Evolutionary conservation across 805 yeast species (phyloP).

Genomic region (Blastobotrys attinorum): DNA sequence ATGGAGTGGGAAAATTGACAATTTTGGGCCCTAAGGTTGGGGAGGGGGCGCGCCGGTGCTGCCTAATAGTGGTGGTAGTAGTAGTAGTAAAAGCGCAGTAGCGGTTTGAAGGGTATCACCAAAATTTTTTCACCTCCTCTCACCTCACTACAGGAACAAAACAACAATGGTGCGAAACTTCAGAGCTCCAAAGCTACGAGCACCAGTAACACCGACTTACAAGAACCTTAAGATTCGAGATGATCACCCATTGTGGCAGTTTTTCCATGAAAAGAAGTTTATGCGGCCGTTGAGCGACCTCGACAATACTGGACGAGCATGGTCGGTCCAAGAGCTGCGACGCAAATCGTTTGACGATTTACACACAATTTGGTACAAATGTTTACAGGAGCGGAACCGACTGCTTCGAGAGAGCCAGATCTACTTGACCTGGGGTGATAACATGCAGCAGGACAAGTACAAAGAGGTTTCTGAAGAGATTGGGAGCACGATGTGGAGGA

Average conservation of each 20-base stretch:
- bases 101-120: too few relatives aligned
- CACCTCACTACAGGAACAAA: too few relatives aligned
- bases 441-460: constrained; percentile 23
- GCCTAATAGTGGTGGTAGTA: not conserved
- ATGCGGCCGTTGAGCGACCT: constrained; percentile 50
- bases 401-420: constrained; percentile 68
- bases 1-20: not conserved
- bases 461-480: constrained; percentile 36
- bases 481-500: constrained; percentile 62
- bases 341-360: constrained; percentile 87
- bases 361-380: constrained; percentile 84
- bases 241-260: constrained; percentile 93
- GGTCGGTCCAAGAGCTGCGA: constrained; percentile 85
- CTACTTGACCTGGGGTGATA: constrained; percentile 31
- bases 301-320: constrained; percentile 47
- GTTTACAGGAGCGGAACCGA: constrained; percentile 74
- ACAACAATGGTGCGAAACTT: constrained; percentile 1
- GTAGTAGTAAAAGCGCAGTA: not conserved
- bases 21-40: not conserved
- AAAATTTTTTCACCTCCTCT: too few relatives aligned
- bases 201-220: constrained; percentile 81
- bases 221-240: constrained; percentile 64
- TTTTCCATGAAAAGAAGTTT: constrained; percentile 58
- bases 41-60: not conserved
- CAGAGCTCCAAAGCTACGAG: constrained; percentile 39